Percentiles rank a stretch among this genome's conserved stretches.
Conservation (phyloP, 1,284 basidiomycete species). For the Grifola frondosa region DNA sequence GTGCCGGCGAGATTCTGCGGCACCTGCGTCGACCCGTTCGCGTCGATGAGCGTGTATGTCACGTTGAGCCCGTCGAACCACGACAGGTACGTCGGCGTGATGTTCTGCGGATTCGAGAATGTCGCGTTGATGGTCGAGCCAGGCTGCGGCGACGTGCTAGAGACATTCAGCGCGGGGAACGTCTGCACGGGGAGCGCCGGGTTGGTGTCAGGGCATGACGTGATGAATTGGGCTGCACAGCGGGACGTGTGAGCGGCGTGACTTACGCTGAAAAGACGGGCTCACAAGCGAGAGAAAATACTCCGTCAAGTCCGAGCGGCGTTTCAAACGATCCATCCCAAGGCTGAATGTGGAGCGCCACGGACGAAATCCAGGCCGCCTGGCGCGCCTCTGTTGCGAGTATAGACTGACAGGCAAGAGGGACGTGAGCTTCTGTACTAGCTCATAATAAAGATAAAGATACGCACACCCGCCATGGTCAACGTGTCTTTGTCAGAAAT, state of each 20-base stretch:
- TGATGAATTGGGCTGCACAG: conserved; percentile 22
- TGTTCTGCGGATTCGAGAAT: conserved; percentile 8
- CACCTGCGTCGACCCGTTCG: conserved; percentile 11
- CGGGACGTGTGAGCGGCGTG: background rate
- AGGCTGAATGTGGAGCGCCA: conserved; percentile 43
- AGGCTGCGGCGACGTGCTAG: conserved; percentile 21
- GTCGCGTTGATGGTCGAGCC: conserved; percentile 31
- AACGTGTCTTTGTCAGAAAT: conserved; percentile 5
- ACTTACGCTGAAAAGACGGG: background rate
- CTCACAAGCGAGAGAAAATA: conserved; percentile 18
- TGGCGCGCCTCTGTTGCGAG: conserved; percentile 49
- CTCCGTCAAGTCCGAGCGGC: conserved; percentile 48
- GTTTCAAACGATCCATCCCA: conserved; percentile 60
- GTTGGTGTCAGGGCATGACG: conserved; percentile 40
- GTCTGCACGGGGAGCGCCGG: conserved; percentile 38
- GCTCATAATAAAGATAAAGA: too few species aligned
- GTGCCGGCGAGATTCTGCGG: conserved; percentile 9
- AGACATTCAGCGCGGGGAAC: conserved; percentile 36
- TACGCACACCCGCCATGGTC: conserved; percentile 5
- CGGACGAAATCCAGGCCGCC: conserved; percentile 49
- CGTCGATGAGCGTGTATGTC: conserved; percentile 12
- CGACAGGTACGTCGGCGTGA: conserved; percentile 15
- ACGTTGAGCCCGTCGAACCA: conserved; percentile 18
- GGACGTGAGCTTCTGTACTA: background rate
- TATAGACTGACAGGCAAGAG: conserved; percentile 31